Base-by-base conservation (phyloP, 768 basidiomycete species). In the Strobilomyces echinocephalus region DNA sequence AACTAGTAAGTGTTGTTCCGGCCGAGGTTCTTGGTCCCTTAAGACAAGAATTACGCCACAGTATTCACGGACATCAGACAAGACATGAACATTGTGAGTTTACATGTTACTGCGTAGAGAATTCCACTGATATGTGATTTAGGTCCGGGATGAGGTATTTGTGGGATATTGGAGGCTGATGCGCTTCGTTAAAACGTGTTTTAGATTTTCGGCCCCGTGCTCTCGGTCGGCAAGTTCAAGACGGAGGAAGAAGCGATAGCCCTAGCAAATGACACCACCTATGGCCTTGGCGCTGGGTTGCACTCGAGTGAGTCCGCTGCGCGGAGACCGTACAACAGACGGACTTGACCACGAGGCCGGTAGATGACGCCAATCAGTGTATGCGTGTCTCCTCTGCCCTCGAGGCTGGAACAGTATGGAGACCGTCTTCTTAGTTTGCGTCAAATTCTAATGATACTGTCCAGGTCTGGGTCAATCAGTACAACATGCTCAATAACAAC, bases 171-270 rank as follows among this genome's bases (percentile, higher is more conserved):
- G 28, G 52, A 49, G 15, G 55, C 50, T 38, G 38, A 50, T 42
- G 42, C 55, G 53, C 18, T 38, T 5, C 39, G 40, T 52, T 56
- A 44, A 64, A 51, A 55, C 47, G 12, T 57, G 33, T 18, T 5
- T 31, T 54, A 95, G 85, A 97, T 97, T 60, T 98, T 98, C 68
- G 95, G 95, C 9, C 95, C 95, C 26, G 95, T 98, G 3, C 79
- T 95, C 38, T 79, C 83, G 24, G 81, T 97, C 40, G 86, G 85
- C 40, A 82, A 76, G 59, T 97, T 97, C 74, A 82, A 80, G 59
- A 86, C 87, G 8, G 95, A 97, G 69, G 86, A 88, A 53, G 91
- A 97, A 66, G 93, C 84, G 4, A 83, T 97, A 59, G 64, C 74
- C 39, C 71, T 92, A 15, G 95, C 94, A 33, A 97, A 97, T 71